Conservation (phyloP, 306 rosid genomes). For the Casuarina equisetifolia region DNA sequence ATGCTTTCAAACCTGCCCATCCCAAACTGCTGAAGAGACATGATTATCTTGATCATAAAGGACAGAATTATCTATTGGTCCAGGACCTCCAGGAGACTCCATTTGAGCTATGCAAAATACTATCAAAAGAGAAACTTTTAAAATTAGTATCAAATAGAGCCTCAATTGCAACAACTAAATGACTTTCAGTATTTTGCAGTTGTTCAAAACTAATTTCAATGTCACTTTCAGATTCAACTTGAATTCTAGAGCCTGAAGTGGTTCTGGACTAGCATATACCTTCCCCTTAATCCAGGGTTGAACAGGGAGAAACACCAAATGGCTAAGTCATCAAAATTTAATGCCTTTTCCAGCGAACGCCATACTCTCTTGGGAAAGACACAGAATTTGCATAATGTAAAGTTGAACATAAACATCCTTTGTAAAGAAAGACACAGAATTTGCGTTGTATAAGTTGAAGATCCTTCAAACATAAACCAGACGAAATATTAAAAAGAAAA, state of each 20-base stretch:
- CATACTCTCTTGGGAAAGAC: background rate
- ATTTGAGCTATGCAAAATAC: constrained; percentile 42
- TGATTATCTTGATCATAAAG: constrained; percentile 94
- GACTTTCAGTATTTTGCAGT: background rate
- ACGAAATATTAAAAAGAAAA: background rate
- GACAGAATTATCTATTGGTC: constrained; percentile 67
- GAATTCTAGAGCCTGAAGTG: background rate
- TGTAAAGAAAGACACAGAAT: background rate
- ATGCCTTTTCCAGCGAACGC: background rate
- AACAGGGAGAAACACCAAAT: background rate
- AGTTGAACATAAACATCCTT: background rate
- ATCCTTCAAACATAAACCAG: background rate
- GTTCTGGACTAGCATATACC: background rate
- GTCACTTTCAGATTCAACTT: background rate
- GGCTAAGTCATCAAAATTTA: background rate
- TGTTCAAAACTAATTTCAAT: background rate
- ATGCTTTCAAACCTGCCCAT: constrained; percentile 65
- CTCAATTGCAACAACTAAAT: constrained; percentile 7
- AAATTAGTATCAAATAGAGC: constrained; percentile 13
- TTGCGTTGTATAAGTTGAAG: background rate
- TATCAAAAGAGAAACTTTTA: background rate
- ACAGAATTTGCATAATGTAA: background rate
- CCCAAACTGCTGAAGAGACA: constrained; percentile 93
- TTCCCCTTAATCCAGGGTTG: background rate
- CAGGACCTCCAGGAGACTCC: constrained; percentile 69